phyloP scores from a whole-genome alignment of 1,284 basidiomycete species.

The Amylostereum chailletii region DNA sequence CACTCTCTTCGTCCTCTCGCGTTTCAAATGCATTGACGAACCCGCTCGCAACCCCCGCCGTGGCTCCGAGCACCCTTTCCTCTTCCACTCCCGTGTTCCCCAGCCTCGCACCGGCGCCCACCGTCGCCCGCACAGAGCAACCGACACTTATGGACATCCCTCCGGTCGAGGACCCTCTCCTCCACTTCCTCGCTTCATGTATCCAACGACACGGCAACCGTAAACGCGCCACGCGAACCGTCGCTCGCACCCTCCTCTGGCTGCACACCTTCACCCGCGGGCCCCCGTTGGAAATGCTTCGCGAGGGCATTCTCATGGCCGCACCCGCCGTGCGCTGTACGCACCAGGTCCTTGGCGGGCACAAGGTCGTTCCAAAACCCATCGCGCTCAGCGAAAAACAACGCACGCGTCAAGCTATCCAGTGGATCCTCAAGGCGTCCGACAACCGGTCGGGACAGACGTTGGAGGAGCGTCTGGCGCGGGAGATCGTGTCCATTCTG shows the following conservation, averaged over 20 bases:
- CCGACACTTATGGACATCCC: slow-evolving; percentile 45
- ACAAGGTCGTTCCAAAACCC: slow-evolving; percentile 60
- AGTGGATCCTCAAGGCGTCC: slow-evolving; percentile 58
- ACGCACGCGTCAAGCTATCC: slow-evolving; percentile 55
- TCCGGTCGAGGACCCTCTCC: slow-evolving; percentile 67
- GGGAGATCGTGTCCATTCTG: slow-evolving; percentile 64
- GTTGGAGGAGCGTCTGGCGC: slow-evolving; percentile 61
- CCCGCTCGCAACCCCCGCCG: not conserved
- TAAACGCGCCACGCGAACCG: slow-evolving; percentile 49
- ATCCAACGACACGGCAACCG: slow-evolving; percentile 66
- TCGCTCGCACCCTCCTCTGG: slow-evolving; percentile 56
- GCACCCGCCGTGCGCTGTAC: slow-evolving; percentile 59
- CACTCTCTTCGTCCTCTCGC: slow-evolving; percentile 5
- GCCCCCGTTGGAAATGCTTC: slow-evolving; percentile 70
- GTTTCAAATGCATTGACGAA: not conserved
- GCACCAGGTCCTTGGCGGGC: slow-evolving; percentile 35
- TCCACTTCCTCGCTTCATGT: slow-evolving; percentile 61
- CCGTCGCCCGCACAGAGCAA: not conserved
- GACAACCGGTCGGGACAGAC: slow-evolving; percentile 41
- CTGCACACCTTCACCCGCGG: slow-evolving; percentile 70
- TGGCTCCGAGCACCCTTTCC: not conserved
- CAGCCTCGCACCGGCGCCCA: not conserved
- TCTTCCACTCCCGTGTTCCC: not conserved
- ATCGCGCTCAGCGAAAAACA: slow-evolving; percentile 72
- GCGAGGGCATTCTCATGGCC: slow-evolving; percentile 54